phyloP scores from a whole-genome alignment of 2,329 filamentous ascomycete genomes.

The Diaporthe australafricana region DNA sequence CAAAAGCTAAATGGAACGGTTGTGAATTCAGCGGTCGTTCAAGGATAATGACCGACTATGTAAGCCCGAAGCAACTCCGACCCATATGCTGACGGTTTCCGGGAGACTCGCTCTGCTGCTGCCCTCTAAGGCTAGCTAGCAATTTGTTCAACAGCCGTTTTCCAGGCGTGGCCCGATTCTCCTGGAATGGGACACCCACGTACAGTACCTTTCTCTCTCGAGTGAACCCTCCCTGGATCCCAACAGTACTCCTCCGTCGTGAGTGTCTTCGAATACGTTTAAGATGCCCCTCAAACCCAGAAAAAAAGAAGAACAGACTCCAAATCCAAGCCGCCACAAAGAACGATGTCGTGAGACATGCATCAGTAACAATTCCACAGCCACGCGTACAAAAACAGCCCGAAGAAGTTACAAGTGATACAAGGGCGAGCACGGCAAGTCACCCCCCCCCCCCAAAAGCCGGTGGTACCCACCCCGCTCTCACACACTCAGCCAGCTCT shows the following conservation, averaged over 20 bases:
- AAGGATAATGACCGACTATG: constrained; percentile 11
- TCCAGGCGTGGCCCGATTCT: constrained; percentile 19
- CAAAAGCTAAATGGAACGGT: not conserved
- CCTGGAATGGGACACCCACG: constrained; percentile 29
- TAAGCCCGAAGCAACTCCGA: constrained; percentile 24
- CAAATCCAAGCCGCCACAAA: not conserved
- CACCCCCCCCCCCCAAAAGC: too few relatives aligned
- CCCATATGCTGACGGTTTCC: constrained; percentile 14
- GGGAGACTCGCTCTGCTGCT: not conserved
- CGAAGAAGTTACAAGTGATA: not conserved
- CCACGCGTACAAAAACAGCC: not conserved
- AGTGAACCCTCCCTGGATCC: not conserved
- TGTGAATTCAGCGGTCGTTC: not conserved
- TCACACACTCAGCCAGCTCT: constrained; percentile 51
- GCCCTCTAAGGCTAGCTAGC: constrained; percentile 3
- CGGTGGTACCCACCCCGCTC: not conserved
- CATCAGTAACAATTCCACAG: not conserved
- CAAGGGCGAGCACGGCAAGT: not conserved
- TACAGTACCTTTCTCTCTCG: constrained; percentile 15
- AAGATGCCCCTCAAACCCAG: not conserved
- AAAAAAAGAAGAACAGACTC: constrained; percentile 7
- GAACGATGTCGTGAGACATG: constrained; percentile 16
- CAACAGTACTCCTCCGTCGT: not conserved
- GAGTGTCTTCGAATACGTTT: not conserved
- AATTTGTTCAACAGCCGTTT: not conserved